Evolutionary conservation across 2,329 filamentous ascomycete species (phyloP).

Genomic region (Fusarium sp.): DNA sequence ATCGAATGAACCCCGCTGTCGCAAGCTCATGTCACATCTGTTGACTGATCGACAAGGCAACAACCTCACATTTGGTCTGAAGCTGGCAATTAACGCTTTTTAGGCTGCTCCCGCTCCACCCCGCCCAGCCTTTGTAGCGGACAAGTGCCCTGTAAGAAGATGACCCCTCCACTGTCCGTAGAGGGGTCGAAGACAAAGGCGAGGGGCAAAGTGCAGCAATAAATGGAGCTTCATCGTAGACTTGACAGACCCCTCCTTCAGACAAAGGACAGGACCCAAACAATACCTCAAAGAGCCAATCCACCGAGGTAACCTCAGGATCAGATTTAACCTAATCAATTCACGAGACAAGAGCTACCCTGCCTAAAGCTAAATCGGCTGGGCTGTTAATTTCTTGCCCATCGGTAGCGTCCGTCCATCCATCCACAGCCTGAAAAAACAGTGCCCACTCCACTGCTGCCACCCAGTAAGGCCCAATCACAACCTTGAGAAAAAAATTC

Average conservation of each 20-base stretch:
- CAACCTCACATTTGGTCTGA: slow-evolving; percentile 13
- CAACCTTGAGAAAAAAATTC: slow-evolving; percentile 53
- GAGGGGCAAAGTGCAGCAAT: slow-evolving; percentile 24
- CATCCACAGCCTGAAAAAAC: slow-evolving; percentile 29
- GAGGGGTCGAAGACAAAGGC: slow-evolving; percentile 21
- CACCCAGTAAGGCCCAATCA: slow-evolving; percentile 51
- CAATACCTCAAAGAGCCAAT: background rate
- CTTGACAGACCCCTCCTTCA: slow-evolving; percentile 12
- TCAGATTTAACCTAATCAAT: background rate
- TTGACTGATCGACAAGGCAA: slow-evolving; percentile 18
- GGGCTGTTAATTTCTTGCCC: slow-evolving; percentile 28
- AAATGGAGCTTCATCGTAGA: slow-evolving; percentile 19
- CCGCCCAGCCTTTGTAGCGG: slow-evolving; percentile 27
- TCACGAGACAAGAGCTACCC: background rate
- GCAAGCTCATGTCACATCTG: slow-evolving; percentile 4
- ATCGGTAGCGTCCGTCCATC: slow-evolving; percentile 42
- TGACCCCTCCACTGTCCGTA: slow-evolving; percentile 25
- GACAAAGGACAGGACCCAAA: background rate
- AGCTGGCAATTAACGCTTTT: slow-evolving; percentile 20
- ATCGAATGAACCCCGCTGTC: slow-evolving; percentile 3
- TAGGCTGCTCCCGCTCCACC: slow-evolving; percentile 31
- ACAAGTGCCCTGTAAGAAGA: slow-evolving; percentile 28
- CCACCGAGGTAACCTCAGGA: background rate
- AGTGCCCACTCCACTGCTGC: slow-evolving; percentile 47
- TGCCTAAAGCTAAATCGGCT: background rate